Evolutionary conservation across 257 asterid species (phyloP), one percentile per base, ranked within the genome.

Genomic region (Plantago ovata): DNA sequence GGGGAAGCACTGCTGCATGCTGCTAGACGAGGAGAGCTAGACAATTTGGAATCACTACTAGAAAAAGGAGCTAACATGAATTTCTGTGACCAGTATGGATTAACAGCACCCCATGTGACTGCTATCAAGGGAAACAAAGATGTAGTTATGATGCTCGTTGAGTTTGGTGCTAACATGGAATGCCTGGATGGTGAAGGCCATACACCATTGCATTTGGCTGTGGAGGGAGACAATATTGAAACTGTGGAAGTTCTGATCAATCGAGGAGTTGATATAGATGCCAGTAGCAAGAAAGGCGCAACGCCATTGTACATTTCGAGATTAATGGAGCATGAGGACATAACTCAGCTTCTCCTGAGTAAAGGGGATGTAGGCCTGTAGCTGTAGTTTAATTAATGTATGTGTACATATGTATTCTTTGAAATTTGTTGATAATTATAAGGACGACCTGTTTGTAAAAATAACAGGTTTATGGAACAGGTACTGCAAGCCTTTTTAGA

Each of bases 171-270:
- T 4, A 67, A 77, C 15, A 55, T 86, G 58, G 95, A 89, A 21
- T 66, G 80, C 57, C 80, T 11, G 63, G 97, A 89, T 13, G 55
- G 28, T 10, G 87, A 80, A 70, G 94, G 95, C 0, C 81, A 83
- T 60, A 83, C 95, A 1, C 84, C 97, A 0, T 70, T 89, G 65
- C 95, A 89, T 63, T 50, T 81, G 78, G 94, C 97, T 1, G 95
- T 86, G 0, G 83, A 83, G 73, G 87, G 95, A 13, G 94, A 94
- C 39, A 72, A 68, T 40, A 18, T 49, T 0, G 91, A 69, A 60
- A 84, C 85, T 0, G 95, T 86, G 11, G 78, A 82, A 56, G 70
- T 78, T 66, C 73, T 89, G 60, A 64, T 89, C 16, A 63, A 72
- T 13, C 69, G 97, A 64, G 97, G 94, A 42, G 94, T 94, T 58